phyloP scores from a whole-genome alignment of 2,329 filamentous ascomycete genomes.

The Botrytis byssoidea region DNA sequence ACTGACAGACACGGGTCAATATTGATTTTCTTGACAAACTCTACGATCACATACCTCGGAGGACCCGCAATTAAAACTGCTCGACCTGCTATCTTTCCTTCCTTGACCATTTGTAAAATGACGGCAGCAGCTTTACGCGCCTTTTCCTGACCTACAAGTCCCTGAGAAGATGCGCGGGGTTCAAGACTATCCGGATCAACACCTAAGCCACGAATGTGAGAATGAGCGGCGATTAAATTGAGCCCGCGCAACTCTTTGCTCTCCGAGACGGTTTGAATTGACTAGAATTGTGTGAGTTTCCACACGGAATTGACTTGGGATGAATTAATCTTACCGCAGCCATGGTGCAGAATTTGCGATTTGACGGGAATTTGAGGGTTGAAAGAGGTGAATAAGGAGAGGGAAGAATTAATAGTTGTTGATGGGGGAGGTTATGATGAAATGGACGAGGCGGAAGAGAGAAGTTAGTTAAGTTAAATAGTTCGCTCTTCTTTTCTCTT shows the following conservation, averaged over 20 bases:
- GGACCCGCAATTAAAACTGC: slow-evolving; percentile 94
- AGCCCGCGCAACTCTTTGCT: slow-evolving; percentile 93
- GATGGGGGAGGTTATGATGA: background rate
- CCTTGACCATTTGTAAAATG: slow-evolving; percentile 97
- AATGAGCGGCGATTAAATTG: slow-evolving; percentile 97
- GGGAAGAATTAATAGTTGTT: background rate
- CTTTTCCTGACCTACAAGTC: slow-evolving; percentile 93
- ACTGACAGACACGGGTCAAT: slow-evolving; percentile 46
- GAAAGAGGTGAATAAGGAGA: background rate
- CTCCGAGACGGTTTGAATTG: slow-evolving; percentile 84
- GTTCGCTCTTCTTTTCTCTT: background rate
- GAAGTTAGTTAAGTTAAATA: background rate
- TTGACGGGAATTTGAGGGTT: background rate
- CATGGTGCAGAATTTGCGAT: slow-evolving; percentile 9
- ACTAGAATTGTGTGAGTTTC: slow-evolving; percentile 40
- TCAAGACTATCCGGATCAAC: slow-evolving; percentile 90
- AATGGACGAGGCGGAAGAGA: slow-evolving; percentile 1
- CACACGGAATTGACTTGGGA: background rate
- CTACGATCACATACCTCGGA: slow-evolving; percentile 59
- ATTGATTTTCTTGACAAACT: background rate
- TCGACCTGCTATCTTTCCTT: slow-evolving; percentile 95
- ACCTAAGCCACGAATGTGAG: slow-evolving; percentile 92
- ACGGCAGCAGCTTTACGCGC: slow-evolving; percentile 94
- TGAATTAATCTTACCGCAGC: slow-evolving; percentile 13
- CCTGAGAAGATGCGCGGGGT: slow-evolving; percentile 80